Evolutionary conservation across 2,329 filamentous ascomycete genomes (phyloP), one percentile per base, ranked within the genome.

Genomic region (Penicillium crustosum): DNA sequence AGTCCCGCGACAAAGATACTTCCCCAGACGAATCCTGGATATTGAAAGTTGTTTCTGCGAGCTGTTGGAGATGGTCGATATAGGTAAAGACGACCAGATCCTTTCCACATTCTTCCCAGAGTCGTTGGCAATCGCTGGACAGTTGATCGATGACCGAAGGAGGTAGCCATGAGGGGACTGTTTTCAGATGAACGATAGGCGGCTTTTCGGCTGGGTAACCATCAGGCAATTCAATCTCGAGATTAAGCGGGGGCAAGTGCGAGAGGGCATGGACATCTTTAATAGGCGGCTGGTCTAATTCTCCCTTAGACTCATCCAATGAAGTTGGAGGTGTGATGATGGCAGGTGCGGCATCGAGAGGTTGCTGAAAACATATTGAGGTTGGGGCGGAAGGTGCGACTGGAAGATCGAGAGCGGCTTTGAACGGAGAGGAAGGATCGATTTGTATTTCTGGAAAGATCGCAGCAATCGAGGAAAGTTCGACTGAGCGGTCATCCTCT

Each of bases 71-170:
- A 61, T 81, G 79, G 66, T 84, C 84, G 54, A 87, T 84, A 65
- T 86, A 87, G 4, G 81, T 77, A 65, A 81, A 87, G 8, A 87
- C 73, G 2, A 86, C 79, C 65, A 83, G 77, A 56, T 82, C 80
- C 49, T 75, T 78, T 7, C 83, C 84, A 57, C 81, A 81, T 62
- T 87, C 85, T 61, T 85, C 82, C 86, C 86, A 88, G 6, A 86
- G 67, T 21, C 70, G 75, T 21, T 68, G 67, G 2, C 78, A 82
- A 59, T 84, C 80, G 9, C 73, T 68, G 56, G 77, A 68, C 9
- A 87, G 73, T 55, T 74, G 72, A 25, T 73, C 62, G 36, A 83
- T 61, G n/a, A 75, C 77, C 17, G 70, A 62, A 4, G 69, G 60
- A 3, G 82, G 79, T 21, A 87, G 66, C 85, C 85, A 88, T 52